A percentile compares a stretch with the other conserved stretches of the same genome.
Evolutionary conservation across 1,284 basidiomycete species (phyloP).

Genomic region (Lignosus rhinocerotis): DNA sequence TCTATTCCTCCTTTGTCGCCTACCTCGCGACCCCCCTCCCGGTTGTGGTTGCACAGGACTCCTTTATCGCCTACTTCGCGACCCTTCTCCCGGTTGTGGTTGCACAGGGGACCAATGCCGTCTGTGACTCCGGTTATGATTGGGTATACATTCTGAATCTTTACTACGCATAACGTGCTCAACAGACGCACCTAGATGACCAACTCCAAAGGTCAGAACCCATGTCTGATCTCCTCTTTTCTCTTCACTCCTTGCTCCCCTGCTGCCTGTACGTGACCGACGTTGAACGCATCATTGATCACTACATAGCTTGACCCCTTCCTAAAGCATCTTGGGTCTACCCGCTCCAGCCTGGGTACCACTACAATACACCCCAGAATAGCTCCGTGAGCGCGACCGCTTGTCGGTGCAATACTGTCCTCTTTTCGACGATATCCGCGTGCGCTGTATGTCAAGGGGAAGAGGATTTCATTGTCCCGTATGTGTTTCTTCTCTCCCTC

Average conservation of each 20-base stretch:
- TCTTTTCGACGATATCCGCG: slow-evolving; percentile 13
- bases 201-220: slow-evolving; percentile 18
- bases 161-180: neutral
- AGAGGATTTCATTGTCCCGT: slow-evolving; percentile 4
- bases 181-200: slow-evolving; percentile 7
- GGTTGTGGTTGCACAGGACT: slow-evolving; percentile 4
- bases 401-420: slow-evolving; percentile 18
- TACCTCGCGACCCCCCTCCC: neutral
- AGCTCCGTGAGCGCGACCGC: slow-evolving; percentile 8
- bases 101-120: slow-evolving; percentile 14
- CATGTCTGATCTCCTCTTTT: slow-evolving; percentile 18
- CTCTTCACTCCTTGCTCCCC: slow-evolving; percentile 17
- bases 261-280: slow-evolving; percentile 5
- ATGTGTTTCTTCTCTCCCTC: neutral
- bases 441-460: slow-evolving; percentile 18
- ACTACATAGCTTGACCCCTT: neutral
- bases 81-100: neutral
- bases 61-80: neutral
- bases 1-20: slow-evolving; percentile 1
- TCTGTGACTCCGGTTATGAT: slow-evolving; percentile 4
- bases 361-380: slow-evolving; percentile 14
- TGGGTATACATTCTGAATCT: slow-evolving; percentile 8
- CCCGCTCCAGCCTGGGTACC: slow-evolving; percentile 7
- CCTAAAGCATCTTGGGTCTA: slow-evolving; percentile 13
- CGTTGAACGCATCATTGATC: neutral